A percentile compares a stretch with the other conserved stretches of the same genome.
These are phyloP conservation scores for Elymus sibiricus DNA, from an alignment of 176 grass and related monocot genomes.

Conservation along the genomic window DNA sequence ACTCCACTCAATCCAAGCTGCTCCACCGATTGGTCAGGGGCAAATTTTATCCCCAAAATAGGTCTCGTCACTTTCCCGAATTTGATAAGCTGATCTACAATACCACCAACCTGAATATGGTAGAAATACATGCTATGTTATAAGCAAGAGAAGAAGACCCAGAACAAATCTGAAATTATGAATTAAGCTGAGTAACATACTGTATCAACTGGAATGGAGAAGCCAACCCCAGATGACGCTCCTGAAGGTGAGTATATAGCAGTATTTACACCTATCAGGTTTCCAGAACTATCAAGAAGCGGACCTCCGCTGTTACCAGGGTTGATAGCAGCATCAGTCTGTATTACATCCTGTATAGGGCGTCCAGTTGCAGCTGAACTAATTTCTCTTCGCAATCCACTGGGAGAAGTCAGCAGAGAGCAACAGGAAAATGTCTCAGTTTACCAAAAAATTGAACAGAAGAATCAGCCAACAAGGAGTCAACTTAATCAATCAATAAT, in stretches of 20 bases:
- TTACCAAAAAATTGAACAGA: neutral
- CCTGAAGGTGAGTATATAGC: constrained; percentile 99
- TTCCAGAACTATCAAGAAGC: constrained; percentile 94
- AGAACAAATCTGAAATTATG: neutral
- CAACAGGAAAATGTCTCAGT: constrained; percentile 13
- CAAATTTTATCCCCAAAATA: constrained; percentile 99
- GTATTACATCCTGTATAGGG: constrained; percentile 99
- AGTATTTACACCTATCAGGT: constrained; percentile 95
- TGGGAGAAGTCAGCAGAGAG: neutral
- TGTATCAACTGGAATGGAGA: constrained; percentile 98
- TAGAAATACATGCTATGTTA: neutral
- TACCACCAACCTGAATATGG: constrained; percentile 73
- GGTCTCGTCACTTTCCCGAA: constrained; percentile 97
- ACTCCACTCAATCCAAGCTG: constrained; percentile 98
- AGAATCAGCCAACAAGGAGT: constrained; percentile 20
- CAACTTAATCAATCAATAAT: constrained; percentile 27
- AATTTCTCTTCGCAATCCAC: constrained; percentile 96
- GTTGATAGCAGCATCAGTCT: constrained; percentile 97
- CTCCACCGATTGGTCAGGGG: constrained; percentile 98
- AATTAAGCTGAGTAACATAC: constrained; percentile 43
- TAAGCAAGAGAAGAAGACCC: neutral
- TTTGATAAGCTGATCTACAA: constrained; percentile 93
- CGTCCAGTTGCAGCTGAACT: constrained; percentile 97
- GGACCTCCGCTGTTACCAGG: constrained; percentile 97
- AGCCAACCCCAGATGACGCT: constrained; percentile 97